Evolutionary conservation across 1,284 basidiomycete species (phyloP), one percentile per base, ranked within the genome.

Genomic region (Coniferiporia sulphurascens): DNA sequence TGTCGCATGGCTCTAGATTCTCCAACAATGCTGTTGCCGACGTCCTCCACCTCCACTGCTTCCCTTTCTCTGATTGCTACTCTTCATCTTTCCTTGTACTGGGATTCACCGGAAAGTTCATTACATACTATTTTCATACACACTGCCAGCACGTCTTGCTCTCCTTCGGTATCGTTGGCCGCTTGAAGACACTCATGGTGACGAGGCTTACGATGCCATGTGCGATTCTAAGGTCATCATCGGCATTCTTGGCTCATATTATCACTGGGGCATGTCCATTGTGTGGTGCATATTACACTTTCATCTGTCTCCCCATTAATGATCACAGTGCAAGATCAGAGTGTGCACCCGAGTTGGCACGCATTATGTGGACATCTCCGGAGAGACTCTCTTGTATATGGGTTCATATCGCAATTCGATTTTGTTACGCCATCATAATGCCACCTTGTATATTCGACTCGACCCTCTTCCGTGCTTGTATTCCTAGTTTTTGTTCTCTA

Each of bases 21-120:
- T 83, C 99, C 66, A 98, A 99, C 86, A 93, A 96, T 79, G 93
- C 93, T 70, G 93, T 95, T 79, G 98, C 96, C 70, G 96, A 99
- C 72, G 94, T 97, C 68, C 91, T 99, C 73, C 95, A 98, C 81
- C 81, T 98, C 68, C 98, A 98, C 86, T 93, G 94, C 78, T 98
- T 3, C 44, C 9, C 35, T 17, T 32, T 64, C 38, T 61, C 66
- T 34, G 22, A 61, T 68, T n/a, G 63, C 49, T 69, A 15, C 62
- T 51, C 41, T 19, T 54, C 12, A 21, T 41, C 15, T 36, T 35
- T 9, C n/a, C 34, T 12, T 22, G 12, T 15, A 45, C 2, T 21
- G 52, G 48, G 58, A 58, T 87, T 81, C 69, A 86, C 86, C 1
- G 88, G 89, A 2, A 77, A 79, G 22, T 78, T 88, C 59, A 81